Base-by-base conservation (phyloP, 192 early-diverging fungal species). In the Coemansia sp. region DNA sequence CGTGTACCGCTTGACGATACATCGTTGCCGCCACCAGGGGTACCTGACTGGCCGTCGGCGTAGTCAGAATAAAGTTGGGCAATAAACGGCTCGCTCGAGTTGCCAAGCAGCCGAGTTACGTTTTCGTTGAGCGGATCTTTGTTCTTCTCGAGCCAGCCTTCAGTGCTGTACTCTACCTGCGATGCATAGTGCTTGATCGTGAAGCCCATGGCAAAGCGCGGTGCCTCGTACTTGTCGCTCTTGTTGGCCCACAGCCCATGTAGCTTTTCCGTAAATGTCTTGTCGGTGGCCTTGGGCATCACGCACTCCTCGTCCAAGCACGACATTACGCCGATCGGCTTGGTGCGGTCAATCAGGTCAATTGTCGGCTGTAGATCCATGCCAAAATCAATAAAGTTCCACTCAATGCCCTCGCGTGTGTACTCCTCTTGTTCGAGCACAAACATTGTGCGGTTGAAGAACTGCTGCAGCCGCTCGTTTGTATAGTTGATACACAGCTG, bases 381-480 rank as follows among this genome's bases (percentile, higher is more conserved):
- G 35, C 96, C 96, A 84, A 97, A 99, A 78, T 98, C 94, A 50
- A 96, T 94, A 72, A 94, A 95, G 75, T 92, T 89, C 97, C 97
- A 99, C 52, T 98, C 94, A 65, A 99, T 99, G 66, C 91, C 92
- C 69, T 99, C 97, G 20, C 87, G 85, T 70, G 88, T 84, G 84
- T 99, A 99, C 83, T 99, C 96, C 70, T 97, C 94, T 73, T 99
- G 97, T 72, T 99, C 97, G 11, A 98, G 82, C 54, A 95, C 91
- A 81, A 99, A 99, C 95, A 98, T 99, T 70, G 94, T 91, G 79
- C 98, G 95, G 83, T 98, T 99, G 84, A 99, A 99, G 81, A 99
- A 97, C 74, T 99, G 97, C 76, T 99, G 97, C 18, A 99, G 86
- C 59, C 89, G 90, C 78, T 99, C 97, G 74, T 99, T 99, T 39